These are phyloP conservation scores for Stephanodiscus minutulus DNA, from an alignment of 108 stramenopile species.

Conservation along the genomic window DNA sequence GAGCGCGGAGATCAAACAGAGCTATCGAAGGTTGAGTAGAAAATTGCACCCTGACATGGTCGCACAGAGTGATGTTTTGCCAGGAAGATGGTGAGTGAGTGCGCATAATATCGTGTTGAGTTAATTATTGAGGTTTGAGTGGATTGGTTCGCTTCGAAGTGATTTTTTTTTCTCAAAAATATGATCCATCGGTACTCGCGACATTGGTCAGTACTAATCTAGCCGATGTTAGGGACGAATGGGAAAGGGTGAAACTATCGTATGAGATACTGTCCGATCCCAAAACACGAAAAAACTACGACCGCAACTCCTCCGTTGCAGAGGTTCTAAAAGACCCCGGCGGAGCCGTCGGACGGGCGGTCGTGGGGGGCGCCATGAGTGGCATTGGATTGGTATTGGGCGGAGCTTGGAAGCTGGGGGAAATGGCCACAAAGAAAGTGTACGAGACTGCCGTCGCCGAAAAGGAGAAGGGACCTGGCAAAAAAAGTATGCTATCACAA, in stretches of 20 bases:
- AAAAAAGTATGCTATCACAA: not conserved
- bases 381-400: conserved; percentile 50
- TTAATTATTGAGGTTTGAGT: not conserved
- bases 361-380: conserved; percentile 40
- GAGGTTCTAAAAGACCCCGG: conserved; percentile 67
- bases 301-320: conserved; percentile 54
- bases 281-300: conserved; percentile 58
- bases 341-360: conserved; percentile 65
- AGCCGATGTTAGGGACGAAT: conserved; percentile 75
- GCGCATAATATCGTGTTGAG: not conserved
- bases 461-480: not conserved
- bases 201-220: conserved; percentile 52
- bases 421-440: conserved; percentile 18
- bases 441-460: conserved; percentile 4
- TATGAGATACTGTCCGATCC: conserved; percentile 73
- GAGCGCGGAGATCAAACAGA: conserved; percentile 31
- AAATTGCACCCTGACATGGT: conserved; percentile 49
- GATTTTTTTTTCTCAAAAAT: not conserved
- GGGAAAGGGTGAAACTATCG: conserved; percentile 75
- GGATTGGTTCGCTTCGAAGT: not conserved
- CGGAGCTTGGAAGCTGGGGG: conserved; percentile 48
- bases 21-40: conserved; percentile 35
- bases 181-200: not conserved
- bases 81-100: conserved; percentile 67
- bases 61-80: conserved; percentile 49